Evolutionary conservation across 1,139 yeast genomes (phyloP), one percentile per base, ranked within the genome.

Genomic region (Hansenula lynferdii): DNA sequence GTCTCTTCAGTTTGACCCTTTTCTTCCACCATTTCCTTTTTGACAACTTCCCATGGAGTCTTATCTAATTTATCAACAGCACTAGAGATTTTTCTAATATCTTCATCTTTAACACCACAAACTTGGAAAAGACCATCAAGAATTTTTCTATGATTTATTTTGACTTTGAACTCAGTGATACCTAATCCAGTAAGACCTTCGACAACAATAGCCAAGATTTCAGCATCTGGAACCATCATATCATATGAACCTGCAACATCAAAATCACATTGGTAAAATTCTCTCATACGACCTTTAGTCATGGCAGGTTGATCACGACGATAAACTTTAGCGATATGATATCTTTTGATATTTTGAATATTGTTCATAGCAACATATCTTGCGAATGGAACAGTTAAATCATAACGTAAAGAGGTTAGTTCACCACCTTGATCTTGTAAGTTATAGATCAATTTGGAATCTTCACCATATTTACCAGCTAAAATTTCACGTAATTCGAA

Each of bases 211-310:
- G 85, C 77, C 64, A 92, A 73, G 43, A 84, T 72, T 66, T 92
- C 98, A 8, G 97, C 80, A 61, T 92, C 98, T 20, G 98, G 96
- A 34, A 92, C 94, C 98, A 92, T 92, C 30, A 80, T 58, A 57
- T 92, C 98, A 61, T 85, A 90, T 42, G 64, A 67, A 40, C 98
- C 98, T 27, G 98, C 98, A 57, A 92, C 72, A 61, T 92, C 98
- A 55, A 92, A 85, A 68, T 92, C 98, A 70, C 98, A 92, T 67
- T 92, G 98, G 65, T 92, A 92, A 56, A 92, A 92, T 64, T 92
- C 98, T 75, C 98, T 84, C 98, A 92, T 92, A 66, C 98, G 80
- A 43, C 98, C 98, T 65, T 92, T 92, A 42, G 97, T 90, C 98
- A 92, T 92, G 14, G 98, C 98, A 6, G 98, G 98, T 65, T 92